Base-by-base conservation (phyloP, 2,329 filamentous ascomycete genomes). In the Colletotrichum sansevieriae region DNA sequence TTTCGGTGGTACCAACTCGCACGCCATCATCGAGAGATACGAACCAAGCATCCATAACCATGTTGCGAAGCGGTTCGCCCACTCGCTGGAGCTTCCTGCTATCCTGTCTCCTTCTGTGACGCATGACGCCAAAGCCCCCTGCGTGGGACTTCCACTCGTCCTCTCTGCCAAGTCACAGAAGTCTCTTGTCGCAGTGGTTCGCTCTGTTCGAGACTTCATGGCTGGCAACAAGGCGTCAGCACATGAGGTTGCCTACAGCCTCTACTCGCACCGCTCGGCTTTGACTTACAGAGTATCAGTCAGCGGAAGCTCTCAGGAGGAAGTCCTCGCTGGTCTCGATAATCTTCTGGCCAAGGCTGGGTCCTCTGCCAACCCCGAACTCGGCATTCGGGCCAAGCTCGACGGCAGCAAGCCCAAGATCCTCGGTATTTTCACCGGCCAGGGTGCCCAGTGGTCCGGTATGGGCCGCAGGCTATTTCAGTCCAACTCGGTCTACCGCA, bases 341-440 rank as follows among this genome's bases (percentile, higher is more conserved):
- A 41, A 18, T 29, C 67, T 70, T 13, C 63, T 70, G 18, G 39
- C 57, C 10, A 70, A 70, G 46, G 64, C 49, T 8, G 57, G 64
- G 3, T 55, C 63, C 3, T 58, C 64, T 12, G 13, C 67, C 11
- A 68, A 43, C 47, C 64, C 57, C 10, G 67, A 70, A 46, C 63
- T 70, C 13, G 67, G 67, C 11, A 54, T 68, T 4, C 67, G 67
- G 29, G 57, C 67, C 20, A 70, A 70, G 52, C 41, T 68, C n/a
- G 58, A 63, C 10, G 64, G 67, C 51, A 60, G 46, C 44, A 44
- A 62, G 46, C 43, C 54, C 57, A 70, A 68, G 54, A 70, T 74
- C 11, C 66, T 75, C 20, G 74, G 73, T 1, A 70, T 79, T n/a
- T 79, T 79, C 66, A 79, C 78, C 1, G 78, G 78, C 1, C 77